These are phyloP conservation scores for Heterococcus sp. DNA, from an alignment of 108 stramenopile genomes.

Conservation along the genomic window DNA sequence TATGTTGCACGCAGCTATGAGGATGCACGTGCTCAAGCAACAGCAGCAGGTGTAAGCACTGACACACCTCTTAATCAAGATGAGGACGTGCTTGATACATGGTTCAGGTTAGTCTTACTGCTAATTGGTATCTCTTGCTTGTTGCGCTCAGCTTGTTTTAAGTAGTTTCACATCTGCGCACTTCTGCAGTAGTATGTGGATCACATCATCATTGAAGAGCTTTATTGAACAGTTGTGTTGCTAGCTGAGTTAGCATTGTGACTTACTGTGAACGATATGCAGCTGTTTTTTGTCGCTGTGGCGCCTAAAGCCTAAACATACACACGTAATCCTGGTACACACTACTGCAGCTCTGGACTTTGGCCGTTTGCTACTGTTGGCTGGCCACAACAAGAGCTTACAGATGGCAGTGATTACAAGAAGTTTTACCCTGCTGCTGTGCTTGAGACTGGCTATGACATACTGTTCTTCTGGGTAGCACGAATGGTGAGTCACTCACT, in stretches of 20 bases:
- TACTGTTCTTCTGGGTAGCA: slow-evolving; percentile 99
- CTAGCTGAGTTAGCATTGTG: too few relatives aligned
- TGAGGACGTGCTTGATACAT: slow-evolving; percentile 98
- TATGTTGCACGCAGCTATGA: slow-evolving; percentile 72
- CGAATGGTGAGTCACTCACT: neutral
- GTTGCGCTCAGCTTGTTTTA: too few relatives aligned
- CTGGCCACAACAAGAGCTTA: slow-evolving; percentile 46
- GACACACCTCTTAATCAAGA: slow-evolving; percentile 72
- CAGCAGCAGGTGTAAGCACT: slow-evolving; percentile 3
- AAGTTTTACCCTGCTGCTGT: slow-evolving; percentile 87
- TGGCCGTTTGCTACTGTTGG: slow-evolving; percentile 96
- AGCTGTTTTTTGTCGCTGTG: too few relatives aligned
- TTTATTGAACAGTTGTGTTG: neutral
- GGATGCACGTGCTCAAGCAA: slow-evolving; percentile 28
- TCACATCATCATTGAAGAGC: neutral
- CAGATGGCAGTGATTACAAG: slow-evolving; percentile 1
- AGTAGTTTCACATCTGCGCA: too few relatives aligned
- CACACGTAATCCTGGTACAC: too few relatives aligned
- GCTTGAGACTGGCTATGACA: slow-evolving; percentile 98
- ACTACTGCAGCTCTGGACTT: slow-evolving; percentile 79
- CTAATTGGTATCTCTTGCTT: too few relatives aligned
- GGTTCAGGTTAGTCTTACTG: slow-evolving; percentile 69
- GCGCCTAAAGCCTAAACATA: too few relatives aligned
- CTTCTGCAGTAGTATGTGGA: too few relatives aligned
- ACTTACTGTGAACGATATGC: too few relatives aligned